Conservation (phyloP, 2,329 filamentous ascomycete species). For the Phaeosphaeria sp. region DNA sequence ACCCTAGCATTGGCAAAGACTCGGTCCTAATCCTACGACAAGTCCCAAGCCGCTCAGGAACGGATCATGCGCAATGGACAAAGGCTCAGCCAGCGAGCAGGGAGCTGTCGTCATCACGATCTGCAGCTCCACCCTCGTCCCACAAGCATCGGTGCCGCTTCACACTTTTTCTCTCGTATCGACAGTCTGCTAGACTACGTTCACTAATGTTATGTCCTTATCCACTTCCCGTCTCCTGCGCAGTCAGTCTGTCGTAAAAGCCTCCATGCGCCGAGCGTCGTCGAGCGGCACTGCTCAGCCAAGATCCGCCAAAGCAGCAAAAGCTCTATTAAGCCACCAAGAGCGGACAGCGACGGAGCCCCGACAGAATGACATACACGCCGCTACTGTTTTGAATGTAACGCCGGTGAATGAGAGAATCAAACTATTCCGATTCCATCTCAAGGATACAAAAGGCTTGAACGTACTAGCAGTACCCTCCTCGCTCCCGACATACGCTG, state of each 20-base stretch:
- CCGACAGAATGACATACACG: conserved; percentile 69
- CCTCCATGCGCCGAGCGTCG: conserved; percentile 24
- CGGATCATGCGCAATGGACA: too few relatives aligned
- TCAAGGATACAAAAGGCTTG: conserved; percentile 59
- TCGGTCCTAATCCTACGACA: neutral
- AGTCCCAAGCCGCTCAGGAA: neutral
- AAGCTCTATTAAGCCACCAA: conserved; percentile 59
- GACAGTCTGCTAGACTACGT: conserved; percentile 9
- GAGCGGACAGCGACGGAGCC: conserved; percentile 78
- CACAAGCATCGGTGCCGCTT: conserved; percentile 17
- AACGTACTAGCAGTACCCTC: conserved; percentile 53
- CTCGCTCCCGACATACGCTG: conserved; percentile 35
- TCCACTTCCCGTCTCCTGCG: conserved; percentile 19
- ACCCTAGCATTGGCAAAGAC: neutral
- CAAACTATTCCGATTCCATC: conserved; percentile 70
- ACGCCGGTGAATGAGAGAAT: conserved; percentile 71
- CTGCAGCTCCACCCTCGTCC: conserved; percentile 8
- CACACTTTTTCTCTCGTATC: conserved; percentile 21
- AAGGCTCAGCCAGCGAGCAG: neutral
- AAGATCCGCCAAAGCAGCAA: conserved; percentile 37
- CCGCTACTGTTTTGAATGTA: conserved; percentile 67
- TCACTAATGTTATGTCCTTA: conserved; percentile 23
- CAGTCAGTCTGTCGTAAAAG: conserved; percentile 13
- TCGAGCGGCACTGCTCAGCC: conserved; percentile 41
- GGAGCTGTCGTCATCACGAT: conserved; percentile 1